Conservation (phyloP, 2,329 filamentous ascomycete genomes). For the Penicillium concentricum region DNA sequence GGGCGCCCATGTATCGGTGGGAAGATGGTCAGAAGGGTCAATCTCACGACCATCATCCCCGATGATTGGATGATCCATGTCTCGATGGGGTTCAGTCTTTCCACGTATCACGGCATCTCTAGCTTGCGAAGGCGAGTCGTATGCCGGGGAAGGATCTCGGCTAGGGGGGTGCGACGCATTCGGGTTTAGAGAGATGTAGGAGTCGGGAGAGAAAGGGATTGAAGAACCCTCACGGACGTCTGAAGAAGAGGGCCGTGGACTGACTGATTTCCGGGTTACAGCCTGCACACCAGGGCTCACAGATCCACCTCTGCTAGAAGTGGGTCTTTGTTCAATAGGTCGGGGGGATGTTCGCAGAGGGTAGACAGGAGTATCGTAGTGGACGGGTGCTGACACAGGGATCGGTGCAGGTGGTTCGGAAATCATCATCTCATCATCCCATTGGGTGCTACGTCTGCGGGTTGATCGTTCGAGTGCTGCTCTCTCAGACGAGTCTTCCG, state of each 20-base stretch:
- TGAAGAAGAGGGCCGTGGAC: conserved; percentile 51
- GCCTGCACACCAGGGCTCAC: conserved; percentile 36
- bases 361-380: conserved; percentile 27
- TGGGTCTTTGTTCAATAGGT: conserved; percentile 27
- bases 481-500: conserved; percentile 31
- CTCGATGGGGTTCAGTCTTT: conserved; percentile 41
- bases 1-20: conserved; percentile 64
- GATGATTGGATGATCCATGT: conserved; percentile 57
- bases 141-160: conserved; percentile 35
- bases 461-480: conserved; percentile 28
- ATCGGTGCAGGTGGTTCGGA: conserved; percentile 21
- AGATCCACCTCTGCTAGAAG: conserved; percentile 32
- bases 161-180: conserved; percentile 34
- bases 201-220: conserved; percentile 61
- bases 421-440: conserved; percentile 29
- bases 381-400: conserved; percentile 14
- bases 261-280: conserved; percentile 58
- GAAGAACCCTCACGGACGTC: conserved; percentile 43
- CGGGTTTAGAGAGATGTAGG: conserved; percentile 60
- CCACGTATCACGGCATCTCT: conserved; percentile 39
- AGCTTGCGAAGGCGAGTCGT: conserved; percentile 40
- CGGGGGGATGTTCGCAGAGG: conserved; percentile 30
- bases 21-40: conserved; percentile 65
- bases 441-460: conserved; percentile 27
- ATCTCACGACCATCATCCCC: conserved; percentile 64